Base-by-base conservation (phyloP, 192 early-diverging fungal species). In the Mortierella antarctica region DNA sequence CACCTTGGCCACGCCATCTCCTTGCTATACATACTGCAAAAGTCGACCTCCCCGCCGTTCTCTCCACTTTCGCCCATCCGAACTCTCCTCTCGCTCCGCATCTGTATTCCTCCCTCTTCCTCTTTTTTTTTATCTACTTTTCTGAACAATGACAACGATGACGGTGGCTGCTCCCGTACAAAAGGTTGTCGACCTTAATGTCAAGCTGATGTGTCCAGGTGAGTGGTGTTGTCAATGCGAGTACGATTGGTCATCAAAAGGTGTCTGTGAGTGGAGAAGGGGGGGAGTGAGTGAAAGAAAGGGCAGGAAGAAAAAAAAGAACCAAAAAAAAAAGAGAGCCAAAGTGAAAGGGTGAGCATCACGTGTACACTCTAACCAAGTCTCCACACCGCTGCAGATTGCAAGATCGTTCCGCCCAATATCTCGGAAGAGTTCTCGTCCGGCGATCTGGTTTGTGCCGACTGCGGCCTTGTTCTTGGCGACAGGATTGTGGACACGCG, bases 401-500 rank as follows among this genome's bases (percentile, higher is more conserved):
- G 96, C 81, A 88, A 89, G 65, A 82, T 92, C 49, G 84, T 87
- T 20, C 84, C 91, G 21, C 95, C 94, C 21, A 95, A 96, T 62
- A 90, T 99, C 65, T 86, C 98, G 40, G 96, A 98, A 82, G 94
- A 97, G 75, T 97, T 98, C 81, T 85, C 91, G 0, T 89, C 90
- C 49, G 96, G 94, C 6, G 97, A 98, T 73, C 71, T 96, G 45
- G 88, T 99, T 23, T 99, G 97, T 85, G 95, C 92, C 17, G 92
- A 93, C 82, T 99, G 97, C 83, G 96, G 95, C 15, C 72, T 95
- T 6, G 92, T 94, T 9, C 87, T 98, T 4, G 94, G 93, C 14
- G 91, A 96, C 73, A 88, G 96, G 18, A 90, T 98, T 70, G 96
- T 96, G 66, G 95, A 95, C 77, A 96, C 97, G 40, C 91, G 96